These are phyloP conservation scores for Penicillium sp. DNA, from an alignment of 2,329 filamentous ascomycete species.

Conservation along the genomic window DNA sequence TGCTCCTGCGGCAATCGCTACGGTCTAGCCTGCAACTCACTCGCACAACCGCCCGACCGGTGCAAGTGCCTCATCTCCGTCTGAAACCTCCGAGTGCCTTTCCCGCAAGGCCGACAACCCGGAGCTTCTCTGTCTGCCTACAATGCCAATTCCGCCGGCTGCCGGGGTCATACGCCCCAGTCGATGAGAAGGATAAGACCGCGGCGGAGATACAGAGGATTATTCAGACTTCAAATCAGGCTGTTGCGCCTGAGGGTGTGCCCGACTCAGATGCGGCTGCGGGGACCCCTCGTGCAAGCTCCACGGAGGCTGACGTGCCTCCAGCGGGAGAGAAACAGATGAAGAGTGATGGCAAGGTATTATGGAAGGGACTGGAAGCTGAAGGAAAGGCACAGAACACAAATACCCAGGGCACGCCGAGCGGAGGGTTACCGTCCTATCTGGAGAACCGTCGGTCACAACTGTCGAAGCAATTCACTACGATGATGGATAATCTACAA, in stretches of 20 bases:
- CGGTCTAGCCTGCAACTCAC: conserved; percentile 36
- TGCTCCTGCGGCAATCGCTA: conserved; percentile 48
- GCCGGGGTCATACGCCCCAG: conserved; percentile 33
- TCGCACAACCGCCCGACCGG: conserved; percentile 29
- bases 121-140: conserved; percentile 49
- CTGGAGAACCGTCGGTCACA: conserved; percentile 59
- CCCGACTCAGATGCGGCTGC: conserved; percentile 29
- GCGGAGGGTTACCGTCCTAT: conserved; percentile 43
- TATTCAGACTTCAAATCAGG: conserved; percentile 29
- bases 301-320: conserved; percentile 19
- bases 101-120: conserved; percentile 31
- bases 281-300: conserved; percentile 27
- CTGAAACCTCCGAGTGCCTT: conserved; percentile 32
- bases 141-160: conserved; percentile 50
- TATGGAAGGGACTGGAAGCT: conserved; percentile 11
- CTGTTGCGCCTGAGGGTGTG: conserved; percentile 25
- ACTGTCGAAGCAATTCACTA: conserved; percentile 66
- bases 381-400: conserved; percentile 17
- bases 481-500: conserved; percentile 88
- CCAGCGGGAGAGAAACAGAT: conserved; percentile 11
- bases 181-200: conserved; percentile 31
- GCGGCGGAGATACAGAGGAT: conserved; percentile 33
- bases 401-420: conserved; percentile 6
- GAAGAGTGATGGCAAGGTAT: conserved; percentile 25
- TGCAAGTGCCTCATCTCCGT: conserved; percentile 34